Percentiles rank a stretch among this genome's conserved stretches.
These are phyloP conservation scores for Neocatenulostroma microsporum DNA, from an alignment of 2,329 filamentous ascomycete genomes.

Conservation along the genomic window DNA sequence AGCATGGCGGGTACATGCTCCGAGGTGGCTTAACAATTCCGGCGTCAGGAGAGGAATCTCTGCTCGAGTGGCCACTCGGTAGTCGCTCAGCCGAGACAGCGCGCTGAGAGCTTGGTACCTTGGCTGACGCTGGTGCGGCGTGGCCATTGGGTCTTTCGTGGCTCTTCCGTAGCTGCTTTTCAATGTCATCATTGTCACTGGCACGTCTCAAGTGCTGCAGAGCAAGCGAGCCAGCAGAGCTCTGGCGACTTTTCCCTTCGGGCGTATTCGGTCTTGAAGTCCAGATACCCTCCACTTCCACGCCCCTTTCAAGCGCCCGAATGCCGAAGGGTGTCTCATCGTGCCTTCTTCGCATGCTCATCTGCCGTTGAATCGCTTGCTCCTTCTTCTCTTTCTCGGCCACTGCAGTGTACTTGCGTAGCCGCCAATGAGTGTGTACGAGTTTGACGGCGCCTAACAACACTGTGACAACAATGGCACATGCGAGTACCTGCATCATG, in stretches of 20 bases:
- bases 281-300: constrained; percentile 75
- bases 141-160: constrained; percentile 7
- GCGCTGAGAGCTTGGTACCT: constrained; percentile 26
- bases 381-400: constrained; percentile 25
- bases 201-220: constrained; percentile 12
- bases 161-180: constrained; percentile 10
- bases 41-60: constrained; percentile 12
- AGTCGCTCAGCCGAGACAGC: constrained; percentile 26
- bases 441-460: constrained; percentile 60
- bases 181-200: constrained; percentile 12
- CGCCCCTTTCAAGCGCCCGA: constrained; percentile 71
- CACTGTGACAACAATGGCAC: constrained; percentile 63
- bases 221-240: constrained; percentile 14
- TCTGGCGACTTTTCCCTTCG: constrained; percentile 20
- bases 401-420: constrained; percentile 34
- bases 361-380: constrained; percentile 27
- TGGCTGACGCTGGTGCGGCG: constrained; percentile 17
- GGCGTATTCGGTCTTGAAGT: constrained; percentile 41
- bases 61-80: constrained; percentile 13
- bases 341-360: constrained; percentile 25
- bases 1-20: constrained; percentile 28
- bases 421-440: constrained; percentile 33
- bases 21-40: constrained; percentile 13
- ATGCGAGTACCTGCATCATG: constrained; percentile 57
- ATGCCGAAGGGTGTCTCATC: constrained; percentile 77